Base-by-base conservation (phyloP, 306 rosid species). In the Castanea crenata region DNA sequence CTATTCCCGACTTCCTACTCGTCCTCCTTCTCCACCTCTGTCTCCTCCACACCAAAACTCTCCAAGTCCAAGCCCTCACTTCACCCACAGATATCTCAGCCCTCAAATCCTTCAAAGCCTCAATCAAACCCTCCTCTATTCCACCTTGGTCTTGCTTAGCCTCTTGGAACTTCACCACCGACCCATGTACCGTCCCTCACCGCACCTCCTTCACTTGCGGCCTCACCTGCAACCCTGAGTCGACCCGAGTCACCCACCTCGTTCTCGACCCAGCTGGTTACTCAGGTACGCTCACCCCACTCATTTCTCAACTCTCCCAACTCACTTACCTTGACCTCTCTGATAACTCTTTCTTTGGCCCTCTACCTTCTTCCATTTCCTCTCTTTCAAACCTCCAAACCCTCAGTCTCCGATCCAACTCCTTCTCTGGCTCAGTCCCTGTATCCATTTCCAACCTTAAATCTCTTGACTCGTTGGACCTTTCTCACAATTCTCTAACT, bases 231-330 rank as follows among this genome's bases (percentile, higher is more conserved):
- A 84, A 88, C 65, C 55, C 75, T 0, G 92, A 89, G 81, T 85
- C 93, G 55, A 85, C 86, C 44, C 85, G 83, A 21, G 81, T 94
- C 83, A 88, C 84, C 76, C 97, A 94, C 65, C 87, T 94, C 88
- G 90, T 97, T 14, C 97, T 94, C 46, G 99, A 92, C 92, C 92
- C 97, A 0, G 94, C 90, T 6, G 91, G 90, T 3, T 94, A 94
- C 88, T 84, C 97, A 4, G 97, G 95, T 18, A 25, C 89, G 0
- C 97, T 94, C 81, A 81, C 90, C 21, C 92, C 99, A 2, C 85
- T 80, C 4, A 18, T 94, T 15, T 92, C 97, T 29, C 84, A 46
- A 2, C 89, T 94, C 92, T 79, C 92, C 18, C 77, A 79, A 0
- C 89, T 94, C 72, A 6, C 76, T 49, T 84, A 84, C 46, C 89